Evolutionary conservation across 768 basidiomycete genomes (phyloP).

Genomic region (Suillus occidentalis): DNA sequence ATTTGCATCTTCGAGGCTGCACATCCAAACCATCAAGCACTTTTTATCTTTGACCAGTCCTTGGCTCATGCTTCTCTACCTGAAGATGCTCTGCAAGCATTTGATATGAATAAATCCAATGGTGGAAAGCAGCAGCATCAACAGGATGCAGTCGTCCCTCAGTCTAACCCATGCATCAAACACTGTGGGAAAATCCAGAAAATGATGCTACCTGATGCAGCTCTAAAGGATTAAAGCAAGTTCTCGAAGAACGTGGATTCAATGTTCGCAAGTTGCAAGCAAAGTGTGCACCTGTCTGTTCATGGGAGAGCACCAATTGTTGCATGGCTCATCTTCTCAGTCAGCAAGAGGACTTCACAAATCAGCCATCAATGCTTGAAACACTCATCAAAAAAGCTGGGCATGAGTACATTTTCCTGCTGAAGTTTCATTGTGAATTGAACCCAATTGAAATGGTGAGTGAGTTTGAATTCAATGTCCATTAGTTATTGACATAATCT

Average conservation of each 20-base stretch:
- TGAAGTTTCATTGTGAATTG: constrained; percentile 39
- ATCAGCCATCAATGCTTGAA: constrained; percentile 26
- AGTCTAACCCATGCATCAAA: constrained; percentile 14
- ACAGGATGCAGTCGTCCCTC: constrained; percentile 22
- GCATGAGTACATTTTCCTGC: constrained; percentile 31
- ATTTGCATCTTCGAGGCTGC: constrained; percentile 32
- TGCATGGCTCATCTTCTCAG: constrained; percentile 29
- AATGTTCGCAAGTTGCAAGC: constrained; percentile 30
- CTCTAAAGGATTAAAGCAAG: constrained; percentile 10
- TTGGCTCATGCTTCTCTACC: constrained; percentile 14
- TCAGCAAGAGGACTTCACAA: constrained; percentile 30
- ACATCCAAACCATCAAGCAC: constrained; percentile 28
- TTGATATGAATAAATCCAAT: constrained; percentile 27
- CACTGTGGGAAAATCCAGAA: constrained; percentile 25
- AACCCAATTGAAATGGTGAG: constrained; percentile 27
- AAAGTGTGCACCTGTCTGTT: constrained; percentile 33
- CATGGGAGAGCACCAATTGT: constrained; percentile 19
- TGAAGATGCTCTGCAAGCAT: constrained; percentile 23
- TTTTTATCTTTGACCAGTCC: constrained; percentile 16
- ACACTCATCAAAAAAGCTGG: constrained; percentile 21
- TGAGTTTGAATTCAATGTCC: too few species aligned
- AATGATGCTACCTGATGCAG: constrained; percentile 35
- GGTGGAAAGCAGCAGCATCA: constrained; percentile 22
- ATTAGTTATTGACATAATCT: too few species aligned
- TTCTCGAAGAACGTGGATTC: constrained; percentile 39